Evolutionary conservation across 2,329 filamentous ascomycete species (phyloP), one percentile per base, ranked within the genome.

Genomic region (Diaporthe vaccinii): DNA sequence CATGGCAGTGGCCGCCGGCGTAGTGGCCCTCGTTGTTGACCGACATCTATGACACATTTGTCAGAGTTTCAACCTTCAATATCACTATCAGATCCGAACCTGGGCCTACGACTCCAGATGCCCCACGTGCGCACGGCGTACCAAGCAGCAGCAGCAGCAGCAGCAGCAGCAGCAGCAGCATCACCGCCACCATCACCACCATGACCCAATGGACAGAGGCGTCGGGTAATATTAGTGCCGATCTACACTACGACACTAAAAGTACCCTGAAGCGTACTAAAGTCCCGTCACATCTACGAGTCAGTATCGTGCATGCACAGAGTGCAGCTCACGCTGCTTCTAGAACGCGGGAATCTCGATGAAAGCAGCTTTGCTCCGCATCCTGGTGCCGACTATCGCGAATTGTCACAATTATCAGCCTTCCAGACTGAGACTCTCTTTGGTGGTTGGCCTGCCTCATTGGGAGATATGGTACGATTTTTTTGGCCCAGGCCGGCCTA

Each of bases 391-490:
- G 46, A 55, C 65, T 31, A 69, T 55, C 34, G 10, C 41, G 61
- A 67, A 34, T 49, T 17, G 3, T 55, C 25, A 28, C 14, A 55
- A 17, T 55, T 41, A 69, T 69, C 65, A 69, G 46, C 65, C 49
- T 69, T 41, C 65, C 49, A 41, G 49, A 22, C 49, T 55, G 49
- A 69, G 22, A 69, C 49, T 69, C 31, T 69, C 49, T 55, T 68
- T 53, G 49, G 49, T 28, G 49, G 65, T 69, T 69, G 49, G 65
- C 65, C 49, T 69, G 49, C 49, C 65, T 39, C 34, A 55, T 69
- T 28, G 49, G 65, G 65, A 69, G 65, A 55, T 9, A 69, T 55
- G 65, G 65, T 55, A 69, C 65, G 65, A 55, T 41, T 69, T 68
- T 69, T 68, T 55, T 69, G 65, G 46, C 49, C 65, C 34, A 51